Base-by-base conservation (phyloP, 768 basidiomycete genomes). In the Naganishia vaughanmartiniae region DNA sequence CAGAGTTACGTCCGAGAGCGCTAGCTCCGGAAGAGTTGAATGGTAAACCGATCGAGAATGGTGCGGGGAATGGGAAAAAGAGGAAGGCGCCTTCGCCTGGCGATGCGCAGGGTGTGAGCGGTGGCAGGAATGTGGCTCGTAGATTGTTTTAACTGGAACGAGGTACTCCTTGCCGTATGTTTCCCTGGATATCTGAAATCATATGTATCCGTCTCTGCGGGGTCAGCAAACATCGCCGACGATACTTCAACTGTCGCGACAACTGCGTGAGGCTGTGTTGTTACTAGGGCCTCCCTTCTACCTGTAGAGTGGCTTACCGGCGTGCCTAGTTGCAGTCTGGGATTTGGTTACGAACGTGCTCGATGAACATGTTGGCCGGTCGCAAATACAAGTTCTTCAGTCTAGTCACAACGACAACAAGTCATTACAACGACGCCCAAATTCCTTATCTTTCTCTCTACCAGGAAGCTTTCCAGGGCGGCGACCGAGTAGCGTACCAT, bases 1-100 rank as follows among this genome's bases (percentile, higher is more conserved):
- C 80, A 51, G 84, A 84, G 56, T 81, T 83, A 0, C 79, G 84
- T 4, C 79, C 83, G 0, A 84, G 87, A 33, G 87, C 90, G 5
- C 67, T 85, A 11, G 84, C 83, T 15, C 85, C 80, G 0, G 81
- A 82, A 66, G 79, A 80, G 70, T 63, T 71, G 11, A 56, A 75
- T 45, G 78, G 78, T 30, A 79, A 81, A 65, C 76, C 79, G 4
- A 45, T 73, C 6, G 17, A 73, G 33, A 53, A 34, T 15, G 31
- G 66, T 28, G 73, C 72, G 0, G 66, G 60, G 21, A 60, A 65
- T 12, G 54, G 42, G 45, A 66, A 70, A 42, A 79, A 77, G 70
- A 73, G 78, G 17, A 78, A 77, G 60, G 75, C 75, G 1, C 77
- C 76, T 60, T 71, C 76, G 7, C 76, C 77, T 19, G 66, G 54